Conservation (phyloP, 2,329 filamentous ascomycete genomes). For the Lecanosticta acicola region DNA sequence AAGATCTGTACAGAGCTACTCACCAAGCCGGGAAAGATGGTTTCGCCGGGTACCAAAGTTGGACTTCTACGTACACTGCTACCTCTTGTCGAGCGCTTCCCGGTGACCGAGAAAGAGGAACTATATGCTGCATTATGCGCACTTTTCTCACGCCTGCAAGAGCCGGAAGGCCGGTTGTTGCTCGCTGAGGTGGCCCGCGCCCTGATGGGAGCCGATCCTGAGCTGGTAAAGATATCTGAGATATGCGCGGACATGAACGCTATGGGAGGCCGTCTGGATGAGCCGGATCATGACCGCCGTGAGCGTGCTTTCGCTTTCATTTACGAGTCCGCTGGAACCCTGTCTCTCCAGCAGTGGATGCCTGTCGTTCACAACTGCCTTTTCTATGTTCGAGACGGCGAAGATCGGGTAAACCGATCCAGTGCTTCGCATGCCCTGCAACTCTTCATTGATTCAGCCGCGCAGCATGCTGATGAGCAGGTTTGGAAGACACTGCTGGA, state of each 20-base stretch:
- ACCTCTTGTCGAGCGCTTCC: conserved; percentile 50
- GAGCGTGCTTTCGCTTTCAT: conserved; percentile 70
- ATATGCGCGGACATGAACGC: conserved; percentile 79
- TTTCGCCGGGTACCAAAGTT: conserved; percentile 77
- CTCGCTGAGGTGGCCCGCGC: conserved; percentile 68
- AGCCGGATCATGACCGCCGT: conserved; percentile 81
- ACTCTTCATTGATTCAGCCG: conserved; percentile 62
- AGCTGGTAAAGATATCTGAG: conserved; percentile 57
- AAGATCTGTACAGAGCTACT: conserved; percentile 76
- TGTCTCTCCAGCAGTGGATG: conserved; percentile 72
- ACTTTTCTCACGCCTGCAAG: conserved; percentile 85
- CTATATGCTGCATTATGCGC: conserved; percentile 72
- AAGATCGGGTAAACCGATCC: conserved; percentile 78
- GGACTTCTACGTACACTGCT: conserved; percentile 74
- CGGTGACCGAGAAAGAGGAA: conserved; percentile 35
- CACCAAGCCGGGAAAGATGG: conserved; percentile 74
- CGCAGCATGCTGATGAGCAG: conserved; percentile 47
- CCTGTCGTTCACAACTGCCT: conserved; percentile 85
- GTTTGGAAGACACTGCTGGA: conserved; percentile 53
- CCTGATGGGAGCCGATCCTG: conserved; percentile 60
- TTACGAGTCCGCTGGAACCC: conserved; percentile 56
- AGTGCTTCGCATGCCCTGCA: conserved; percentile 79
- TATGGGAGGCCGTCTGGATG: conserved; percentile 67
- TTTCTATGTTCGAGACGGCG: conserved; percentile 77
- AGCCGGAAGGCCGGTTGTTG: conserved; percentile 67